Evolutionary conservation across 1,284 basidiomycete genomes (phyloP).

Genomic region (Sporisorium scitamineum): DNA sequence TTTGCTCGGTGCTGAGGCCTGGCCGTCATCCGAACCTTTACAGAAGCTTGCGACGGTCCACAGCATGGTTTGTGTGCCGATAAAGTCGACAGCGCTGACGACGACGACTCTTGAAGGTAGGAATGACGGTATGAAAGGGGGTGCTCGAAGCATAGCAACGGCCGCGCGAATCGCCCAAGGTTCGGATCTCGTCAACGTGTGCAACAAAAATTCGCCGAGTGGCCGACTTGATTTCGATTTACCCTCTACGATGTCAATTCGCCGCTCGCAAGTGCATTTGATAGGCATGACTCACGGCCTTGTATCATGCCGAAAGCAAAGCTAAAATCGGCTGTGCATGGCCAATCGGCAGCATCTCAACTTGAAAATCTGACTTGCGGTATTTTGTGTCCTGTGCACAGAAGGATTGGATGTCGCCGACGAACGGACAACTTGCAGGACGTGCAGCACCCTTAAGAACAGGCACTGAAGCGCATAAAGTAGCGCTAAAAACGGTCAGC

Average conservation of each 20-base stretch:
- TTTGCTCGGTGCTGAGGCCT: background rate
- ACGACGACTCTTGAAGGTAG: background rate
- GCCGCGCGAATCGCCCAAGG: background rate
- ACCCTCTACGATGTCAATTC: background rate
- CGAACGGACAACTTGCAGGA: background rate
- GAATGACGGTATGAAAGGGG: background rate
- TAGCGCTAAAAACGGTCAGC: too few relatives aligned
- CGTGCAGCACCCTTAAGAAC: background rate
- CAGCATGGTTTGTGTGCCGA: background rate
- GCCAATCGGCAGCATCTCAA: background rate
- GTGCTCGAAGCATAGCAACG: background rate
- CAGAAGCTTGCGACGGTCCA: background rate
- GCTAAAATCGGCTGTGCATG: background rate
- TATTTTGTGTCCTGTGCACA: too few relatives aligned
- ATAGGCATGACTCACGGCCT: background rate
- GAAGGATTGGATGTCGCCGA: background rate
- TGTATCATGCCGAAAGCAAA: background rate
- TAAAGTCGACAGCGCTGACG: background rate
- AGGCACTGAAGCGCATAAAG: too few relatives aligned
- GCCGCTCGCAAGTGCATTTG: background rate
- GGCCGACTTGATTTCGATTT: background rate
- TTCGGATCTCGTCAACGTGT: background rate
- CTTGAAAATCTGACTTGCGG: background rate
- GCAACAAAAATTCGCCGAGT: constrained; percentile 7
- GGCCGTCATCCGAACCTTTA: background rate